These are phyloP conservation scores for Aspergillus niger DNA, from an alignment of 2,329 filamentous ascomycete genomes.

Conservation along the genomic window DNA sequence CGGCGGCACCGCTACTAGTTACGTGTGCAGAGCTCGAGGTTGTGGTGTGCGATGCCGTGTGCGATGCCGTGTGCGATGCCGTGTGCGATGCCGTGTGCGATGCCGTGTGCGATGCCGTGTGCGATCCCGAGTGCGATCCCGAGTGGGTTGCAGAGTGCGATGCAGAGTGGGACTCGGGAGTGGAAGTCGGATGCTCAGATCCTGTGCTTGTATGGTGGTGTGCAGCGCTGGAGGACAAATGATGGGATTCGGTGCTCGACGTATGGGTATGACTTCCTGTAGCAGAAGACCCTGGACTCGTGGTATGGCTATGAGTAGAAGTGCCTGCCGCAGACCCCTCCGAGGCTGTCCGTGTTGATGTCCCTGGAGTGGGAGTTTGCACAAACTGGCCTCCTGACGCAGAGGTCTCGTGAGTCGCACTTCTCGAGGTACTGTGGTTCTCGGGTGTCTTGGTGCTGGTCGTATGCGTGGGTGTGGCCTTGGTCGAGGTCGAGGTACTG, in stretches of 20 bases:
- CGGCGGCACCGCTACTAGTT: not conserved
- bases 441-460: no score
- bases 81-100: not conserved
- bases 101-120: not conserved
- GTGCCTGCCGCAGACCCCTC: not conserved
- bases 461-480: no score
- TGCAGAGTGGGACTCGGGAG: not conserved
- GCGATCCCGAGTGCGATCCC: not conserved
- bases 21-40: not conserved
- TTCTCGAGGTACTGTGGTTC: no score
- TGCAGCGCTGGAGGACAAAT: not conserved
- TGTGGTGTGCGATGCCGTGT: not conserved
- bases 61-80: not conserved
- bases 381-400: not conserved
- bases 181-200: not conserved
- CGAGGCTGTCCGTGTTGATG: not conserved
- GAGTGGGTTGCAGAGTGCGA: not conserved
- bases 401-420: not conserved
- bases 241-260: not conserved
- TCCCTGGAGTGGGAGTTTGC: not conserved
- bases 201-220: not conserved
- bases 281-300: not conserved
- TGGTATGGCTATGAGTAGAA: not conserved
- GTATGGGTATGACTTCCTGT: not conserved
- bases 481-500: no score